Evolutionary conservation across 176 grass and related monocot species (phyloP), one percentile per base, ranked within the genome.

Genomic region (Juncus effusus): DNA sequence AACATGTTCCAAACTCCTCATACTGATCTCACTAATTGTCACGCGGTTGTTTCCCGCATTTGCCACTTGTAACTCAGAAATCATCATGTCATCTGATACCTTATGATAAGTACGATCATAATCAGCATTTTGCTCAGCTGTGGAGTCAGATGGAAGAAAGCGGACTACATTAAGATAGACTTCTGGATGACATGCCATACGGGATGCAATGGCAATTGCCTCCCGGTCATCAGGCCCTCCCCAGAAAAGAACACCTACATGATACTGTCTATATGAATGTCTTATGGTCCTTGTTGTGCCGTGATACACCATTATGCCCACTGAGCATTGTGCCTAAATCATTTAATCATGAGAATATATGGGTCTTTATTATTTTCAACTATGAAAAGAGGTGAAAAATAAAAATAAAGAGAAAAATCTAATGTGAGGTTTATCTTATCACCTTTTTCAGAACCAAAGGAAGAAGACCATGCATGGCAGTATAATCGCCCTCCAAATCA

Each of bases 151-250:
- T 40, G 16, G 51, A 37, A 11, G 35, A 13, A 77, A 77, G 8
- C 67, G 80, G 6, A 60, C 13, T 6, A 77, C 66, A 3, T 3
- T 72, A 36, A 67, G 13, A 40, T 37, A 3, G n/a, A 77, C 60
- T 6, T 12, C 13, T 8, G 40, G 52, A 42, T 77, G 67, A 3
- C 6, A 35, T 14, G 53, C 28, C 74, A 83, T 77, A 36, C 51
- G 74, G 3, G 39, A 6, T 3, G 61, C 74, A 8, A 59, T 72
- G 1, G 80, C 62, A 16, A 83, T 55, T 2, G 53, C 80, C 61
- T 83, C 80, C n/a, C 74, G 67, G 73, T 83, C 80, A 50, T 83
- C 74, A 5, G 67, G 44, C 2, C 80, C 80, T n/a, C 80, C 80
- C 74, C 65, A 77, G 40, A 77, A 83, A 13, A 77, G 60, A 16